A percentile compares a stretch with the other conserved stretches of the same genome.
phyloP scores from a whole-genome alignment of 2,329 filamentous ascomycete species.

The Phyllosticta citrichinensis region DNA sequence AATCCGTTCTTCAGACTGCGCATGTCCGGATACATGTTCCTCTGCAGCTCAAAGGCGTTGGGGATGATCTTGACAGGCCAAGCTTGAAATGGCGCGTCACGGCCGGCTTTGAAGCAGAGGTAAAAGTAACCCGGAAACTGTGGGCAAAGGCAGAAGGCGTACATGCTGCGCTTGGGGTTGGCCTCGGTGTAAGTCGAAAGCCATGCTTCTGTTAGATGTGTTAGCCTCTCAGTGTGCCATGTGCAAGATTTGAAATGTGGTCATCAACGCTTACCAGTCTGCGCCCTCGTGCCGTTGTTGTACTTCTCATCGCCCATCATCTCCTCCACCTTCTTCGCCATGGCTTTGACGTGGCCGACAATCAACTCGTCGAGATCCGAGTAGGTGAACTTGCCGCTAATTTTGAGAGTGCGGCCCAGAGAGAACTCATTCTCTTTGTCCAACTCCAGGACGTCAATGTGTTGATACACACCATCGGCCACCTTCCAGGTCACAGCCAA shows the following conservation, averaged over 20 bases:
- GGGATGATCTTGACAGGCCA: slow-evolving; percentile 88
- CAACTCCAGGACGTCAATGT: slow-evolving; percentile 92
- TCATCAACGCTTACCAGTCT: slow-evolving; percentile 60
- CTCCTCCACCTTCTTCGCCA: slow-evolving; percentile 96
- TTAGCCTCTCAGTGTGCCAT: slow-evolving; percentile 7
- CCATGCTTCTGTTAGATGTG: slow-evolving; percentile 67
- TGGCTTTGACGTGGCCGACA: slow-evolving; percentile 91
- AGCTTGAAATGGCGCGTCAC: slow-evolving; percentile 59
- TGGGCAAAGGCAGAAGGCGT: slow-evolving; percentile 89
- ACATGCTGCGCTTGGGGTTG: slow-evolving; percentile 86
- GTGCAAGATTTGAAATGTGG: neutral
- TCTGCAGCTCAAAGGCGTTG: slow-evolving; percentile 84
- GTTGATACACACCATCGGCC: slow-evolving; percentile 88
- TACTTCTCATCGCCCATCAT: slow-evolving; percentile 93
- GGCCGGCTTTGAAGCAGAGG: slow-evolving; percentile 90
- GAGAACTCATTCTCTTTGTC: slow-evolving; percentile 97
- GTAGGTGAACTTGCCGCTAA: slow-evolving; percentile 84
- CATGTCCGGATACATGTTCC: slow-evolving; percentile 89
- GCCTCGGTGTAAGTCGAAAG: slow-evolving; percentile 91
- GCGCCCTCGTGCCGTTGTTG: slow-evolving; percentile 66
- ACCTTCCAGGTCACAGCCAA: slow-evolving; percentile 98
- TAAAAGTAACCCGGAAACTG: slow-evolving; percentile 92
- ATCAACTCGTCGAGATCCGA: slow-evolving; percentile 95
- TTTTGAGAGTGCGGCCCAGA: slow-evolving; percentile 73
- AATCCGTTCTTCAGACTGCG: slow-evolving; percentile 92